Percentiles rank a stretch among this genome's conserved stretches.
Evolutionary conservation across 2,329 filamentous ascomycete genomes (phyloP).

Genomic region (Mollisiaceae sp.): DNA sequence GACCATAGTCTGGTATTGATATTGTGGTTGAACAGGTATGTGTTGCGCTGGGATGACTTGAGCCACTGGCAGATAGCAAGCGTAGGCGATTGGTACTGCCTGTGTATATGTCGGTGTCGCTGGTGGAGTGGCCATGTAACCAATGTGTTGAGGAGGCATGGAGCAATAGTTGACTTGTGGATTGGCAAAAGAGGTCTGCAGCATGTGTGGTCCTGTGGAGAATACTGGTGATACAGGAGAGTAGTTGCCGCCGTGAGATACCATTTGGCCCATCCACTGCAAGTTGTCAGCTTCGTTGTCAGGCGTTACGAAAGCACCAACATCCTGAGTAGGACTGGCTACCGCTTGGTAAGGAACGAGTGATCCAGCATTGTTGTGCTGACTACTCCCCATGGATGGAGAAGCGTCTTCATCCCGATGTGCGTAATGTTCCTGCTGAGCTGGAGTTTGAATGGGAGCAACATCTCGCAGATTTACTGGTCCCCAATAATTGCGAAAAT

Average conservation of each 20-base stretch:
- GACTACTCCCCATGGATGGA: background rate
- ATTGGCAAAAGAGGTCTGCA: background rate
- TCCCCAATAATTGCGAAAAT: conserved; percentile 36
- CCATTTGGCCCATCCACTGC: conserved; percentile 9
- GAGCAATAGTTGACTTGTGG: background rate
- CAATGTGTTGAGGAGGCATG: background rate
- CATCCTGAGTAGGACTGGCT: background rate
- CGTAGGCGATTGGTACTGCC: conserved; percentile 1
- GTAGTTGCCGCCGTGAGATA: background rate
- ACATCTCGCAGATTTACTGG: conserved; percentile 25
- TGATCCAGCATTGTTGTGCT: background rate
- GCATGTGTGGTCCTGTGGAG: background rate
- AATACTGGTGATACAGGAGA: conserved; percentile 12
- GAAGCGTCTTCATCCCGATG: background rate
- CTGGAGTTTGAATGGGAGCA: background rate
- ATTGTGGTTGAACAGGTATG: background rate
- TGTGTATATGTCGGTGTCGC: conserved; percentile 17
- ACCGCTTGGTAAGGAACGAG: background rate
- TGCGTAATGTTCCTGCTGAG: background rate
- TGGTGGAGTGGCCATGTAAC: background rate
- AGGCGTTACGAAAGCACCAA: background rate
- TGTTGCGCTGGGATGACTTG: background rate
- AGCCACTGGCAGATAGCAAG: background rate
- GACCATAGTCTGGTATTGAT: background rate
- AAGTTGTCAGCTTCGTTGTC: conserved; percentile 8